Base-by-base conservation (phyloP, 2,329 filamentous ascomycete genomes). In the Colletotrichum cereale region DNA sequence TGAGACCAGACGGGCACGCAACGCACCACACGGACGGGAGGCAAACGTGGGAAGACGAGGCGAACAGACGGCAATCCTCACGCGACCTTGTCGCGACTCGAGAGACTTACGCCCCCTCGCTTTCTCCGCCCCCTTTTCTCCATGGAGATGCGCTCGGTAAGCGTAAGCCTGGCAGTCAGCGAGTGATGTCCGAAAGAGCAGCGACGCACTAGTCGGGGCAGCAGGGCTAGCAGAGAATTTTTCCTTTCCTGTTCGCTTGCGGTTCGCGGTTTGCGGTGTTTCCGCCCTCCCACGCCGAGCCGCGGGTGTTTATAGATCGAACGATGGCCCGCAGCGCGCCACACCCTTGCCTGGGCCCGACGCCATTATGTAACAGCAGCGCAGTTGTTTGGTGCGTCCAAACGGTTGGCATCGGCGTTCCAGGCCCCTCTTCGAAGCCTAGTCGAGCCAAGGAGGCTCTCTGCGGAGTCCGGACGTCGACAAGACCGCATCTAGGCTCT, bases 331-430 rank as follows among this genome's bases (percentile, higher is more conserved):
- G 7, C 42, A 53, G 26, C 36, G 36, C 36, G 34, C 36, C 53
- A 55, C 36, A 42, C 47, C 38, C 57, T 56, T 56, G 63, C n/a
- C 55, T n/a, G n/a, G 26, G 40, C 11, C 0, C 50, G 47, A 21
- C 42, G 63, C 63, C 48, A 58, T 71, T 71, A 67, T 18, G 65
- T 63, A 68, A 71, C 42, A 63, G 38, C 16, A 40, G 55, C 52
- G 12, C 24, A 12, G 21, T 21, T 34, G 21, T 38, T 21, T 53
- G 50, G 50, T 42, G 21, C 16, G 52, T 38, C n/a, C 44, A 14
- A 14, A 21, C 4, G 38, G 42, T 40, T 47, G 7, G 18, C 18
- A 12, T 3, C 5, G 12, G 47, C 11, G 42, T 53, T 70, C 40
- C 47, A 47, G 58, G 5, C 58, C n/a, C 34, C 50, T 31, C n/a